A percentile compares a stretch with the other conserved stretches of the same genome.
Evolutionary conservation across 306 rosid genomes (phyloP).

Genomic region (Vigna mungo): DNA sequence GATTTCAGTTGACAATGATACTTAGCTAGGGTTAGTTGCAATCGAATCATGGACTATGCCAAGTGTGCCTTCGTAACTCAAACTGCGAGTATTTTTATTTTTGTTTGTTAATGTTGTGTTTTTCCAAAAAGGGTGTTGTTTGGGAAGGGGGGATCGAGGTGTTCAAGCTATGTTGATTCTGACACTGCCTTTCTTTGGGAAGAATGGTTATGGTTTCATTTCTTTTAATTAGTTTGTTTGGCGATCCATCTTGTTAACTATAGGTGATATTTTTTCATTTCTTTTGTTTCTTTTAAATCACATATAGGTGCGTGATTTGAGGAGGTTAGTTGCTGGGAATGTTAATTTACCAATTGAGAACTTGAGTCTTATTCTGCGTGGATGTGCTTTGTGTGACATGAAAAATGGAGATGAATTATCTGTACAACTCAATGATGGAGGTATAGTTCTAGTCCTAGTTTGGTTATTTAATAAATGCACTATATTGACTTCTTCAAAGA

Average conservation of each 20-base stretch:
- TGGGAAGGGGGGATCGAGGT: not conserved
- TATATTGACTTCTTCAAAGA: not conserved
- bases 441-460: slow-evolving; percentile 52
- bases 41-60: not conserved
- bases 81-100: not conserved
- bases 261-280: no score
- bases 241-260: slow-evolving; percentile 5
- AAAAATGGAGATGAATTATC: slow-evolving; percentile 62
- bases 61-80: not conserved
- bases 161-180: not conserved
- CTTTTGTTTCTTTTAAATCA: slow-evolving; percentile 36
- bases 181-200: not conserved
- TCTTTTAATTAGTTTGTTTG: slow-evolving; percentile 1
- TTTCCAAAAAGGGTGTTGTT: not conserved
- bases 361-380: slow-evolving; percentile 78
- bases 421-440: slow-evolving; percentile 73
- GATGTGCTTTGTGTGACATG: slow-evolving; percentile 71
- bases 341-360: slow-evolving; percentile 63
- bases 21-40: slow-evolving; percentile 25
- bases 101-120: slow-evolving; percentile 21
- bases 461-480: slow-evolving; percentile 34
- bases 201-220: not conserved
- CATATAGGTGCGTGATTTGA: slow-evolving; percentile 74
- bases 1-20: not conserved
- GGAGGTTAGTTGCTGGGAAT: slow-evolving; percentile 68